These are phyloP conservation scores for Rhynchosporium secalis DNA, from an alignment of 2,329 filamentous ascomycete species.

Conservation along the genomic window DNA sequence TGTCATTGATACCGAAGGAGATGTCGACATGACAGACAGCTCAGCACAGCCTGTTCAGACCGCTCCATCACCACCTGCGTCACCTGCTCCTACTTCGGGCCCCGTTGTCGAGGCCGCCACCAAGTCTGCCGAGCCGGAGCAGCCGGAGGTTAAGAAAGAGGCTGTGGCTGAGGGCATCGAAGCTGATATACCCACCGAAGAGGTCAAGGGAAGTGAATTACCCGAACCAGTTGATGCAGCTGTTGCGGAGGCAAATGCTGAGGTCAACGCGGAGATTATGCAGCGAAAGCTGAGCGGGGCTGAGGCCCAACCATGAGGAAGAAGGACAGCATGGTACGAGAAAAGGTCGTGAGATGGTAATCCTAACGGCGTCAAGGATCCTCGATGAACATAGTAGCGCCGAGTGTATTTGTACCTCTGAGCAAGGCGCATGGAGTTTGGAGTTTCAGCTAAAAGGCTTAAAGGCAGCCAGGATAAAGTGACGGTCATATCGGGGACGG, in stretches of 20 bases:
- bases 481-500: conserved; percentile 3
- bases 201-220: conserved; percentile 16
- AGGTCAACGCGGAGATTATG: conserved; percentile 35
- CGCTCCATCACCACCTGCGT: not conserved
- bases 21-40: conserved; percentile 39
- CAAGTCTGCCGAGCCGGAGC: conserved; percentile 38
- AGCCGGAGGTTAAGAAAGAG: conserved; percentile 39
- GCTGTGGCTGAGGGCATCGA: conserved; percentile 33
- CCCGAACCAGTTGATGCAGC: conserved; percentile 9
- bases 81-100: conserved; percentile 12
- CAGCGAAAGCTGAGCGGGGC: conserved; percentile 34
- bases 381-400: not conserved
- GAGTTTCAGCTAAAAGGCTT: conserved; percentile 9
- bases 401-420: conserved; percentile 16
- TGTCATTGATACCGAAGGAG: conserved; percentile 37
- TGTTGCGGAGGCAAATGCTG: conserved; percentile 34
- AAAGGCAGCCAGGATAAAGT: conserved; percentile 5
- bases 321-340: not conserved
- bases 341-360: not conserved
- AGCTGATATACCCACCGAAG: conserved; percentile 36
- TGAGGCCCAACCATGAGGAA: conserved; percentile 7
- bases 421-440: conserved; percentile 23
- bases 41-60: not conserved
- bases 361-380: not conserved
- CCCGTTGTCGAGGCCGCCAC: conserved; percentile 14